Percentiles rank a stretch among this genome's conserved stretches.
These are phyloP conservation scores for Cadophora sp. DNA, from an alignment of 2,329 filamentous ascomycete species.

Conservation along the genomic window DNA sequence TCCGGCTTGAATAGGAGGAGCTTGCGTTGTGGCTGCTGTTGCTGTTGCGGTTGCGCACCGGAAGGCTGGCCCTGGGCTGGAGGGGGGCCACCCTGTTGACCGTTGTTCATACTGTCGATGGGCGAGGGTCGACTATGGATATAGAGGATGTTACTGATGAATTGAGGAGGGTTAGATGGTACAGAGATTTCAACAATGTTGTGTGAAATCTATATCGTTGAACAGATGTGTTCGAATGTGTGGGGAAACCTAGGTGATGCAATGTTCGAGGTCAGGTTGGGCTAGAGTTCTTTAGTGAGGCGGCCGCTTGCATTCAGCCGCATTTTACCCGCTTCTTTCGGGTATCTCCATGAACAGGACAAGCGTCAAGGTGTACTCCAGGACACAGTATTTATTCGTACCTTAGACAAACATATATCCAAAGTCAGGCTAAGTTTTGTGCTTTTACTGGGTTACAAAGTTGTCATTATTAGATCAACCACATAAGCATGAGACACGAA, in stretches of 20 bases:
- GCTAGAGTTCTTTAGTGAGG: not conserved
- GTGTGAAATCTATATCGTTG: not conserved
- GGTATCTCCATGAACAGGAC: not conserved
- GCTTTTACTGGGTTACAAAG: too few relatives aligned
- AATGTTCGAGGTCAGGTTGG: conserved; percentile 7
- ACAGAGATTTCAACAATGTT: not conserved
- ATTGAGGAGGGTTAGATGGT: not conserved
- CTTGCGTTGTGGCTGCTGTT: conserved; percentile 36
- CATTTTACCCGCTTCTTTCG: not conserved
- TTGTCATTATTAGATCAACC: too few relatives aligned
- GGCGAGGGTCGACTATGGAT: not conserved
- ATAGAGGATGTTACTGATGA: too few relatives aligned
- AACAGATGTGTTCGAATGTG: not conserved
- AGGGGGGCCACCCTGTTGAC: conserved; percentile 38
- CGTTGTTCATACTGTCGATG: conserved; percentile 40
- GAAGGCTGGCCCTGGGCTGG: conserved; percentile 36
- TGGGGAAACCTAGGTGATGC: not conserved
- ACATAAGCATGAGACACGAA: too few relatives aligned
- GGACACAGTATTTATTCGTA: too few relatives aligned
- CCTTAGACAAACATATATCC: too few relatives aligned
- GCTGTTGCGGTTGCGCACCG: conserved; percentile 30
- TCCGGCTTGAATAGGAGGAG: conserved; percentile 41
- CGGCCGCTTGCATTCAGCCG: conserved; percentile 16
- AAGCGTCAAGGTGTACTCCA: too few relatives aligned
- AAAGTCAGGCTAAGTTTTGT: too few relatives aligned